These are phyloP conservation scores for Pseudonectria foliicola DNA, from an alignment of 2,329 filamentous ascomycete species.

Conservation along the genomic window DNA sequence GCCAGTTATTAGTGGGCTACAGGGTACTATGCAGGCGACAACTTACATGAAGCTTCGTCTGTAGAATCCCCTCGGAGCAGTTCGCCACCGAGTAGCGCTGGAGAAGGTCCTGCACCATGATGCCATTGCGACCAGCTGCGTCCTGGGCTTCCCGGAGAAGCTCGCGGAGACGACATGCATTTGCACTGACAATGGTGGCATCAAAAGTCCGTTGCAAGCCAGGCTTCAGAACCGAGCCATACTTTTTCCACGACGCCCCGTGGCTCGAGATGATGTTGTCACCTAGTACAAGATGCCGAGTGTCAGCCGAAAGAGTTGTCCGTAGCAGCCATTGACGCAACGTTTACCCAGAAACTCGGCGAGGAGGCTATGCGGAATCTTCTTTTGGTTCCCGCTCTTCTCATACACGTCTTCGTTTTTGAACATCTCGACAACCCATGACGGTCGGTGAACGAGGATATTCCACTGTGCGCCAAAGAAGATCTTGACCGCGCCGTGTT, in stretches of 20 bases:
- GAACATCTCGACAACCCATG: constrained; percentile 34
- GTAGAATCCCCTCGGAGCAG: constrained; percentile 25
- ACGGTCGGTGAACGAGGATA: constrained; percentile 36
- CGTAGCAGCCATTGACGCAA: not conserved
- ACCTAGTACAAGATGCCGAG: constrained; percentile 3
- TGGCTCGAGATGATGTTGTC: constrained; percentile 34
- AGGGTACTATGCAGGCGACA: not conserved
- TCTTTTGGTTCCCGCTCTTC: constrained; percentile 35
- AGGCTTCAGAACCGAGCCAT: constrained; percentile 28
- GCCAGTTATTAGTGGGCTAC: not conserved
- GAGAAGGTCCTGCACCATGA: constrained; percentile 25
- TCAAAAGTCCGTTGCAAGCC: constrained; percentile 25
- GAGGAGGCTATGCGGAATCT: constrained; percentile 32
- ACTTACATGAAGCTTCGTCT: constrained; percentile 17
- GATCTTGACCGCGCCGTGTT: constrained; percentile 39
- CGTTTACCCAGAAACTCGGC: constrained; percentile 24
- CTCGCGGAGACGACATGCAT: constrained; percentile 16
- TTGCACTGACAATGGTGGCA: constrained; percentile 14
- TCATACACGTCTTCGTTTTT: constrained; percentile 25
- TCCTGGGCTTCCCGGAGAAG: constrained; percentile 25
- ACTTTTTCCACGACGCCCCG: constrained; percentile 29
- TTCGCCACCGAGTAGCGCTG: constrained; percentile 32
- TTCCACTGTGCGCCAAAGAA: constrained; percentile 44
- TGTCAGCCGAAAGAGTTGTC: not conserved
- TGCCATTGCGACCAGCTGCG: constrained; percentile 11